Percentiles rank a stretch among this genome's conserved stretches.
Conservation (phyloP, 176 grass and related monocot species). For the Elymus sibiricus region DNA sequence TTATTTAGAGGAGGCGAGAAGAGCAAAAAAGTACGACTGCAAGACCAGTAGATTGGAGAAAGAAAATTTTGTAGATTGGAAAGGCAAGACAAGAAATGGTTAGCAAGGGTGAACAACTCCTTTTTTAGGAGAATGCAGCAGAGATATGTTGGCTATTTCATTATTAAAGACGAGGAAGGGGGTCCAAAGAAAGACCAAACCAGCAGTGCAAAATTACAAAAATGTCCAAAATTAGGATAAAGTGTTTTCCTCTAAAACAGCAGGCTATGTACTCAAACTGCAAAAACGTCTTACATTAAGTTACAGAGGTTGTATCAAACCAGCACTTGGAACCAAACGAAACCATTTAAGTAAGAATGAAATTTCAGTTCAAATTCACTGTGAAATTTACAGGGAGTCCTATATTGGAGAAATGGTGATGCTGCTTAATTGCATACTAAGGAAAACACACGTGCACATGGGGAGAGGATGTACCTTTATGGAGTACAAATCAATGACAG, state of each 20-base stretch:
- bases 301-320: background rate
- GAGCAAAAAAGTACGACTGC: background rate
- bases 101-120: background rate
- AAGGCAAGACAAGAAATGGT: background rate
- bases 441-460: background rate
- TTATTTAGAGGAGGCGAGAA: background rate
- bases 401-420: background rate
- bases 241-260: background rate
- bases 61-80: background rate
- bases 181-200: background rate
- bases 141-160: background rate
- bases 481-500: slow-evolving; percentile 99
- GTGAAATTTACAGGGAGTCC: background rate
- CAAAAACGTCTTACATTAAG: too few species aligned
- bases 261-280: background rate
- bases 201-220: background rate
- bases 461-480: slow-evolving; percentile 51
- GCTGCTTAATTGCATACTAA: background rate
- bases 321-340: background rate
- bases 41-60: background rate
- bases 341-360: background rate
- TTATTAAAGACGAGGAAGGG: background rate
- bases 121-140: background rate
- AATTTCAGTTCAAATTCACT: background rate
- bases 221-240: background rate